Evolutionary conservation across 768 basidiomycete genomes (phyloP), one percentile per base, ranked within the genome.

Genomic region (Trametopsis cervina): DNA sequence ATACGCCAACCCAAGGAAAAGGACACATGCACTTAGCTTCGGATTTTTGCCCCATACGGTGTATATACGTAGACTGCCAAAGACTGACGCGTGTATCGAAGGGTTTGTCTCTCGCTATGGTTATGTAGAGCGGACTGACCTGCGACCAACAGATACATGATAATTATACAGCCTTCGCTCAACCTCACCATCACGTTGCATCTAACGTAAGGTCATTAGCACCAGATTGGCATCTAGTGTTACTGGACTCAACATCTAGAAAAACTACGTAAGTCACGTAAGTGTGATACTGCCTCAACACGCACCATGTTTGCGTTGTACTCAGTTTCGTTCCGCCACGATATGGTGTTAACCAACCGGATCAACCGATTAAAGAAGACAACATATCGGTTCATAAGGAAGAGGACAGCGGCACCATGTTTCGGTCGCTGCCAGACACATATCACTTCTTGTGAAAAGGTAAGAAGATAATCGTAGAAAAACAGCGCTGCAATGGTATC

Each of bases 301-400:
- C n/a, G n/a, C 29, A 33, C 29, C 15, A 15, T 33, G 20, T 47
- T 39, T 4, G 46, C 46, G 3, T 40, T 18, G 9, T 27, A 6
- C 21, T 27, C 25, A 24, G n/a, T 18, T 10, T 15, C 23, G 11
- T 39, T 39, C 4, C 17, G 9, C 46, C 46, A 47, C 10, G 46
- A 47, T 15, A 40, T n/a, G 7, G 40, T 23, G 17, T 47, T 37
- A 13, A 47, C 26, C 22, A 40, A 27, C 17, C 37, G n/a, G n/a
- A 41, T 12, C 39, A 25, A 22, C 42, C 42, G 15, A 36, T n/a
- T 24, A 52, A 36, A 9, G 40, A 22, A 11, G n/a, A n/a, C n/a
- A n/a, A 26, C 40, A 25, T 52, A 52, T 24, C 51, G 51, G 22
- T 52, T 52, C 3, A 52, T 7, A 18, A 47, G 17, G 37, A 41